These are phyloP conservation scores for Jatropha podagrica DNA, from an alignment of 441 rosid species.

Conservation along the genomic window DNA sequence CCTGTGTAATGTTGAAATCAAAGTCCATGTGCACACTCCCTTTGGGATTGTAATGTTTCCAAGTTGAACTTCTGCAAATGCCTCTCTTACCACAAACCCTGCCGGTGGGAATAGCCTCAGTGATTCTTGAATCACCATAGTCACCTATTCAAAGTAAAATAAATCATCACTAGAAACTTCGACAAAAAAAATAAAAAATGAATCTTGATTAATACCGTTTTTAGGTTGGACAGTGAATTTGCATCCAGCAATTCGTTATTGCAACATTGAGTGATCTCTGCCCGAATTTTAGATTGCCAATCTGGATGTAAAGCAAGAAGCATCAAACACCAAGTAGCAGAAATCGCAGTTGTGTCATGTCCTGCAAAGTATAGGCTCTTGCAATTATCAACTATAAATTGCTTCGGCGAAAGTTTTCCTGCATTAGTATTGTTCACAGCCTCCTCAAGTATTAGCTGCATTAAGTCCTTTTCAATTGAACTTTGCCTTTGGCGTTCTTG, in stretches of 20 bases:
- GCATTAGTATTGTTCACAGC: conserved; percentile 37
- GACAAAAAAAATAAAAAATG: background rate
- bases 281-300: conserved; percentile 17
- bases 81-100: conserved; percentile 62
- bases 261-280: conserved; percentile 28
- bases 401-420: conserved; percentile 26
- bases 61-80: conserved; percentile 46
- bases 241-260: conserved; percentile 19
- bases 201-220: conserved; percentile 38
- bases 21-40: conserved; percentile 56
- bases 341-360: conserved; percentile 19
- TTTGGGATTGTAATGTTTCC: conserved; percentile 52
- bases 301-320: conserved; percentile 21
- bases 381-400: conserved; percentile 19
- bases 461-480: conserved; percentile 44
- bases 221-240: conserved; percentile 33
- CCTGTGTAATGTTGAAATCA: conserved; percentile 58
- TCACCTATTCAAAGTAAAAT: background rate
- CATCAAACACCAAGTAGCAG: conserved; percentile 22
- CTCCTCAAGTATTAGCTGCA: conserved; percentile 61
- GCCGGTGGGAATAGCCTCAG: conserved; percentile 49
- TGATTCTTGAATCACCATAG: conserved; percentile 14
- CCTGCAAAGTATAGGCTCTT: conserved; percentile 23
- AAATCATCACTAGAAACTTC: background rate
- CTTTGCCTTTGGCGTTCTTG: conserved; percentile 41